A percentile compares a stretch with the other conserved stretches of the same genome.
phyloP scores from a whole-genome alignment of 2,329 filamentous ascomycete species.

The Aspergillus floridensis region DNA sequence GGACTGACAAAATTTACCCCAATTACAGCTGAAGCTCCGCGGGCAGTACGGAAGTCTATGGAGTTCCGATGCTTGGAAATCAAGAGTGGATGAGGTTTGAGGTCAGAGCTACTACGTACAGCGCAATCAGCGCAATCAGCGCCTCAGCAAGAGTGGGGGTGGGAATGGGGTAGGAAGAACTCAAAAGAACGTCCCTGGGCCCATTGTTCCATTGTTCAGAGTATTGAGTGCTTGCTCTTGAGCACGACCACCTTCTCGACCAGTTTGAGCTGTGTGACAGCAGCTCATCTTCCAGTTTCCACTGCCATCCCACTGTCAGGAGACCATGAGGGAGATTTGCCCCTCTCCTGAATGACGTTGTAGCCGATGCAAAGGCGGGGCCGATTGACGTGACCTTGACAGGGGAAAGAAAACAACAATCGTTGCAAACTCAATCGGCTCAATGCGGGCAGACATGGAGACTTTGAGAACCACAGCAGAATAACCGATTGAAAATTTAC shows the following conservation, averaged over 20 bases:
- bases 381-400: not conserved
- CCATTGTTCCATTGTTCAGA: not conserved
- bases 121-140: no score
- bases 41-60: not conserved
- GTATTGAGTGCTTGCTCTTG: not conserved
- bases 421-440: not conserved
- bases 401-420: not conserved
- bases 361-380: not conserved
- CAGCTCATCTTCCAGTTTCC: not conserved
- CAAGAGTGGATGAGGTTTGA: slow-evolving; percentile 14
- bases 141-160: slow-evolving; percentile 10
- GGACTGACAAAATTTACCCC: not conserved
- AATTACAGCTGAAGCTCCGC: slow-evolving; percentile 6
- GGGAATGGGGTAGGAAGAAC: not conserved
- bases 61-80: slow-evolving; percentile 26
- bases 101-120: not conserved
- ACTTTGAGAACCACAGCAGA: not conserved
- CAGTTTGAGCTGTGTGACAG: no score
- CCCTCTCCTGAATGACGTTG: not conserved
- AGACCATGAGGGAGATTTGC: not conserved
- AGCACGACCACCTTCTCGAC: not conserved
- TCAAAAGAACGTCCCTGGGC: not conserved
- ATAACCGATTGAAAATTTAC: not conserved
- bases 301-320: not conserved
- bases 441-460: not conserved